Evolutionary conservation across 2,329 filamentous ascomycete species (phyloP).

Genomic region (Cladophialophora chaetospira): DNA sequence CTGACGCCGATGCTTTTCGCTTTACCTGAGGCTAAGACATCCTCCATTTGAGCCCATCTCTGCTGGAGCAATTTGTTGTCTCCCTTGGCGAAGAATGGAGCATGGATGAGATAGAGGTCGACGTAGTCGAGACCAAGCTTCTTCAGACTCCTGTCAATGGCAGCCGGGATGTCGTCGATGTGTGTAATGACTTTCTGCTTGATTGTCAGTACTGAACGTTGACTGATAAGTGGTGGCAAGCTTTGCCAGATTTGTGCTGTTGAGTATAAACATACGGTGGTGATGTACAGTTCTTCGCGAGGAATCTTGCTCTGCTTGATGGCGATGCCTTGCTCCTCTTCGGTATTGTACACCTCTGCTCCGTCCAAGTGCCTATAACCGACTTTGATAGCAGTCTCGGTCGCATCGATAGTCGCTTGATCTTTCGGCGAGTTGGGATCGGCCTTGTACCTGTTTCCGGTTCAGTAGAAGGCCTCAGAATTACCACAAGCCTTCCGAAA

Average conservation of each 20-base stretch:
- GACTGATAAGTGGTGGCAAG: neutral
- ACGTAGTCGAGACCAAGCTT: constrained; percentile 64
- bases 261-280: constrained; percentile 41
- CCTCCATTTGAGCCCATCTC: constrained; percentile 63
- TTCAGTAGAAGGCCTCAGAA: too few relatives aligned
- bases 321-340: constrained; percentile 51
- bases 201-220: neutral
- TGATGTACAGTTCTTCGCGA: constrained; percentile 54
- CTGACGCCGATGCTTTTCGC: constrained; percentile 64
- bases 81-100: constrained; percentile 59
- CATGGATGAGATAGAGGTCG: constrained; percentile 66
- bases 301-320: constrained; percentile 51
- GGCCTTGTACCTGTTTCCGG: constrained; percentile 50
- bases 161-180: constrained; percentile 57
- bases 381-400: constrained; percentile 59
- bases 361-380: constrained; percentile 66
- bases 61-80: constrained; percentile 56
- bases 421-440: constrained; percentile 51
- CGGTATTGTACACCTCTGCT: constrained; percentile 58
- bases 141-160: constrained; percentile 58
- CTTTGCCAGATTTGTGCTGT: neutral
- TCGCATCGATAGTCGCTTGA: constrained; percentile 55
- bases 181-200: constrained; percentile 54
- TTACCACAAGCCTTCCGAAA: too few relatives aligned
- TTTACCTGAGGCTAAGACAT: constrained; percentile 58